Evolutionary conservation across 306 rosid genomes (phyloP).

Genomic region (Lathyrus aphaca): DNA sequence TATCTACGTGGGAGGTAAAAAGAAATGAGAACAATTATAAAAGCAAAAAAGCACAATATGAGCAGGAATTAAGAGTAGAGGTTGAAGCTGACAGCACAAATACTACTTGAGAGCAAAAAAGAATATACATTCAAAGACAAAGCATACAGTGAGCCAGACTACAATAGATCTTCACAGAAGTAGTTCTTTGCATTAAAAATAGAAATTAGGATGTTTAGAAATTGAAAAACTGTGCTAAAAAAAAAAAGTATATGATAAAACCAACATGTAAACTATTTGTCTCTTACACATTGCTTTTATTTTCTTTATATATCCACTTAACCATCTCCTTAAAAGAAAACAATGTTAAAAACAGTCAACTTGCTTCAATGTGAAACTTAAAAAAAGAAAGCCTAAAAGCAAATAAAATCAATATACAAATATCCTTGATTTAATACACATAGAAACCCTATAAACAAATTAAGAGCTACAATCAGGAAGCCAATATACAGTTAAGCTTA

Average conservation of each 20-base stretch:
- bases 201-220: neutral
- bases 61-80: neutral
- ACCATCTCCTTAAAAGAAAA: neutral
- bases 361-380: conserved; percentile 23
- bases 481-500: conserved; percentile 25
- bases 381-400: neutral
- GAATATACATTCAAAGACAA: neutral
- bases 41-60: neutral
- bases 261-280: conserved; percentile 2
- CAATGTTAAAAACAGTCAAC: conserved; percentile 11
- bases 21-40: neutral
- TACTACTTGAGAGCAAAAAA: neutral
- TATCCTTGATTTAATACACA: conserved; percentile 13
- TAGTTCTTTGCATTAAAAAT: neutral
- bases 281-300: neutral
- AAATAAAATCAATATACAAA: conserved; percentile 9
- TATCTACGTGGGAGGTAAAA: neutral
- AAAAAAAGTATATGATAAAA: neutral
- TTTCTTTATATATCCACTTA: neutral
- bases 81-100: neutral
- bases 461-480: conserved; percentile 12
- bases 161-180: neutral
- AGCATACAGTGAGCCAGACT: neutral
- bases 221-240: conserved; percentile 5
- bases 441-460: conserved; percentile 1